Percentiles rank a stretch among this genome's conserved stretches.
Conservation (phyloP, 164 flowering plant species). For the Hamamelis virginiana region DNA sequence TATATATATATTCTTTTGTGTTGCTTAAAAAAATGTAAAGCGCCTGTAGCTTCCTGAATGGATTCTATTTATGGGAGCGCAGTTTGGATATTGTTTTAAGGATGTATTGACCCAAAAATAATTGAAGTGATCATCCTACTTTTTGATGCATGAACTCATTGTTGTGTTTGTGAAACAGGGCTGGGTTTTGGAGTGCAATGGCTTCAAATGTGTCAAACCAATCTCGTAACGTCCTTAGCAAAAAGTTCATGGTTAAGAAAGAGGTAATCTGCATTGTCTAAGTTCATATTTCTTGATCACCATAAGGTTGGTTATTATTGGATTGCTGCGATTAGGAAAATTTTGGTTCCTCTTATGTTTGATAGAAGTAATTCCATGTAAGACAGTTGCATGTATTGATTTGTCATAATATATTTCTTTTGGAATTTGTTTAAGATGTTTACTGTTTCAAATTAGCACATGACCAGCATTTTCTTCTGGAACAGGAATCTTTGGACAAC, state of each 20-base stretch:
- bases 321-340: neutral
- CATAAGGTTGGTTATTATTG: neutral
- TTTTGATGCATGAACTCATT: neutral
- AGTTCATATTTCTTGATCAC: neutral
- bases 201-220: conserved; percentile 91
- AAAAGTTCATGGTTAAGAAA: conserved; percentile 84
- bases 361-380: neutral
- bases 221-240: conserved; percentile 95
- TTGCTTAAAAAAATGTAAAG: neutral
- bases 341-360: neutral
- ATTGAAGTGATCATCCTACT: neutral
- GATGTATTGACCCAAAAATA: neutral
- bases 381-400: too few relatives aligned
- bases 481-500: conserved; percentile 88
- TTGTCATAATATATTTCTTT: too few relatives aligned
- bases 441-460: neutral
- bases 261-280: conserved; percentile 47
- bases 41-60: neutral
- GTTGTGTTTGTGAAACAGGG: conserved; percentile 41
- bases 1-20: neutral
- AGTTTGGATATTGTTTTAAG: neutral
- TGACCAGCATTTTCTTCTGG: conserved; percentile 15
- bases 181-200: conserved; percentile 98
- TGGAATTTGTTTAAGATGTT: neutral
- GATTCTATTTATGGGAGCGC: neutral